phyloP scores from a whole-genome alignment of 2,329 filamentous ascomycete genomes.

The Lasiodiplodia theobromae region DNA sequence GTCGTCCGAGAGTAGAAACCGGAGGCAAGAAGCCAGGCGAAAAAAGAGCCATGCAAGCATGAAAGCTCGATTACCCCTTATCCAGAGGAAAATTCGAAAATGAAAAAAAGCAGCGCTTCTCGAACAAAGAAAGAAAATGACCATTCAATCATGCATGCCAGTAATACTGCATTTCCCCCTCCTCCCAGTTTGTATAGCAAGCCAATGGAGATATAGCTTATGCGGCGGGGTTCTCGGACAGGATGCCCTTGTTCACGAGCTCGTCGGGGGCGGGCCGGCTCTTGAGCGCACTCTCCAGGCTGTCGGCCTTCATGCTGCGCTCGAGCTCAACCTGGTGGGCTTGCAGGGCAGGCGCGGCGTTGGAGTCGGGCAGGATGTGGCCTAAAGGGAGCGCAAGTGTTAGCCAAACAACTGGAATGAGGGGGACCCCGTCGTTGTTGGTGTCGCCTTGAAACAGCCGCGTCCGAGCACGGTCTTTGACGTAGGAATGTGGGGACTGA shows the following conservation, averaged over 20 bases:
- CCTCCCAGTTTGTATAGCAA: neutral
- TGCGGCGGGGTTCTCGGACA: slow-evolving; percentile 55
- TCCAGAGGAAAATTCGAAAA: neutral
- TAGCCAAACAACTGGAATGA: neutral
- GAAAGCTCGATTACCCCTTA: neutral
- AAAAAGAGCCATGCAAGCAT: slow-evolving; percentile 1
- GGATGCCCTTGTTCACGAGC: slow-evolving; percentile 79
- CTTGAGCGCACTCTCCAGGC: slow-evolving; percentile 84
- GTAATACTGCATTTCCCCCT: neutral
- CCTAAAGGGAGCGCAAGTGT: slow-evolving; percentile 55
- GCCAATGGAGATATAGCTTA: neutral
- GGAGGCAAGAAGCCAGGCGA: neutral
- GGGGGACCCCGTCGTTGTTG: neutral
- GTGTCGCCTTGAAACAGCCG: neutral
- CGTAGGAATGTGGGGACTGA: slow-evolving; percentile 17
- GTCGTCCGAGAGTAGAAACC: slow-evolving; percentile 6
- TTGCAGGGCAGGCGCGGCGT: slow-evolving; percentile 77
- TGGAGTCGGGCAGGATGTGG: slow-evolving; percentile 85
- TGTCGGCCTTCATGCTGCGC: slow-evolving; percentile 86
- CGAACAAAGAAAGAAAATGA: neutral
- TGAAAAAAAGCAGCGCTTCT: neutral
- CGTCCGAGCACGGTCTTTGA: neutral
- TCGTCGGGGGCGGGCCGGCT: slow-evolving; percentile 78
- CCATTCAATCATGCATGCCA: slow-evolving; percentile 24
- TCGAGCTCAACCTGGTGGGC: slow-evolving; percentile 85